Evolutionary conservation across 2,329 filamentous ascomycete species (phyloP), one percentile per base, ranked within the genome.

Genomic region (Talaromyces sp.): DNA sequence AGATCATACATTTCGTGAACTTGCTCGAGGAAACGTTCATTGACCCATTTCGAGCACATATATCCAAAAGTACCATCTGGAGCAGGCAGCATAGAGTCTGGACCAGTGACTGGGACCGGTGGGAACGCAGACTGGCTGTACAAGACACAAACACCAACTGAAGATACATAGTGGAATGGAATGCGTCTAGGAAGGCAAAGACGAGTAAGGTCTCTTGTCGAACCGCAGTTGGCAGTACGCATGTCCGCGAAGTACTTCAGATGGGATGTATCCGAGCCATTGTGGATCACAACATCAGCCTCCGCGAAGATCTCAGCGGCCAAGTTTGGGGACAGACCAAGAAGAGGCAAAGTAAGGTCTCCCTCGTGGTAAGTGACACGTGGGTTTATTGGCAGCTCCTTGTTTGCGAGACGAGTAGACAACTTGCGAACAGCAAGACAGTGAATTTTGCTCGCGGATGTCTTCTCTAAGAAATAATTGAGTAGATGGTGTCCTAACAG

Each of bases 241-340:
- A 79, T 67, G 1, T 62, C 58, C 2, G 64, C 56, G 65, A 77
- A 79, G 15, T 58, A 68, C 19, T 77, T 71, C 61, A 71, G 51
- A 60, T 69, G 72, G 0, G 71, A 73, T 13, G 70, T 67, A n/a
- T 79, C 76, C 19, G 82, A 81, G 4, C 80, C 84, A 61, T 75
- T 78, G 71, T 86, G 88, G 27, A 90, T 82, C 58, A 89, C 81
- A 3, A 82, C 70, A 68, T 83, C 77, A 1, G 74, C 77, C 61
- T 19, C 15, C 3, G 11, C 38, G 25, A 29, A 60, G 8, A 60
- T n/a, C 11, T 25, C 13, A 3, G 15, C 8, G 3, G 58, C 58
- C 36, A 25, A 13, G 19, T 27, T 29, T 19, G 45, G 36, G 0
- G 43, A 29, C 17, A 84, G 75, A 0, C 82, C 82, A 2, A 84